phyloP scores from a whole-genome alignment of 768 basidiomycete genomes.

The Agaricus sinodeliciosus region DNA sequence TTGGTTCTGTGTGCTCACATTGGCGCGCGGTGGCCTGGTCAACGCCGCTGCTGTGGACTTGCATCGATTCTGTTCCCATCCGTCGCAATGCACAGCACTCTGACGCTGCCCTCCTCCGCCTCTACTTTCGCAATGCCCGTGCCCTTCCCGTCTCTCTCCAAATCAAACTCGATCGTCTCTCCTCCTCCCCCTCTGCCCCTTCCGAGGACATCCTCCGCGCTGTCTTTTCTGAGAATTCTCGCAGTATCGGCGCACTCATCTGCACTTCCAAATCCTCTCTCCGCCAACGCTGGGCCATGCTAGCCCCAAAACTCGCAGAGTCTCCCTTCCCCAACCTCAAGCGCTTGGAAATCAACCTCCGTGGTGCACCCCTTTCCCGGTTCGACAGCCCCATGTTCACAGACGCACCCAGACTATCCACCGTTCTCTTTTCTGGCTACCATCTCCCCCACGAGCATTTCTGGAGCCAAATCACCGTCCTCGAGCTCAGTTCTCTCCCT shows the following conservation, averaged over 20 bases:
- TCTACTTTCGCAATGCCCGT: constrained; percentile 6
- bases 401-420: not conserved
- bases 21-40: constrained; percentile 4
- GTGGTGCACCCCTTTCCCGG: not conserved
- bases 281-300: constrained; percentile 7
- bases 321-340: constrained; percentile 1
- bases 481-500: not conserved
- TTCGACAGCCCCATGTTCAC: not conserved
- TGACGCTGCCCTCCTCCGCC: constrained; percentile 4
- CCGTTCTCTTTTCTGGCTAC: not conserved
- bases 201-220: constrained; percentile 6
- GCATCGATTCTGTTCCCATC: not conserved
- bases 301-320: constrained; percentile 1
- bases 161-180: constrained; percentile 8
- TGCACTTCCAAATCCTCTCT: constrained; percentile 6
- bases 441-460: not conserved
- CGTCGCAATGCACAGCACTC: not conserved
- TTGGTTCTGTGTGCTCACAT: constrained; percentile 3
- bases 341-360: not conserved
- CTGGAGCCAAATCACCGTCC: constrained; percentile 3
- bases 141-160: constrained; percentile 7
- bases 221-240: not conserved
- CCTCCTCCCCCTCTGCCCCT: not conserved
- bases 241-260: not conserved
- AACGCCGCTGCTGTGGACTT: not conserved